Conservation (phyloP, 202 grass and related monocot species). For the Brachypodium distachyon region DNA sequence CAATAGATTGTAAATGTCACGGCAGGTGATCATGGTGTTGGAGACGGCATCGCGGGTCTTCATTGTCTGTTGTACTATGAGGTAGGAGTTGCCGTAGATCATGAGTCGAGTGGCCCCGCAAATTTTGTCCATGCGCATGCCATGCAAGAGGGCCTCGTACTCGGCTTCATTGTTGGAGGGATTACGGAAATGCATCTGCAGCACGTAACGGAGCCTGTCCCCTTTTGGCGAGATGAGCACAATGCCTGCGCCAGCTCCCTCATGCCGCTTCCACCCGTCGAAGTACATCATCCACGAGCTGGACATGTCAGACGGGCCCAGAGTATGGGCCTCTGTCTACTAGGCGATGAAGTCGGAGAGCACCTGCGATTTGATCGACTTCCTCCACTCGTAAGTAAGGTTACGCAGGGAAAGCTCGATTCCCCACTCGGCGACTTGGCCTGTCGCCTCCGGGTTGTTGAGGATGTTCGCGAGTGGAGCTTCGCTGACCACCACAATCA, state of each 20-base stretch:
- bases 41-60: background rate
- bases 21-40: background rate
- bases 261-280: too few relatives aligned
- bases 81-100: background rate
- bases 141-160: background rate
- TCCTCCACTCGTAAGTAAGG: background rate
- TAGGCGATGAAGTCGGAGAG: background rate
- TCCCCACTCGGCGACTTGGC: background rate
- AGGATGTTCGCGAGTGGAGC: background rate
- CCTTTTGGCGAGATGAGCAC: background rate
- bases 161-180: background rate
- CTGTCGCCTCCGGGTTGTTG: background rate
- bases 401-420: background rate
- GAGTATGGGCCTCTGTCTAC: background rate
- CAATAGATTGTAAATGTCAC: background rate
- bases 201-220: background rate
- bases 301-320: too few relatives aligned
- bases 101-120: background rate
- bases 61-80: background rate
- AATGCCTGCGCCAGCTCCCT: background rate
- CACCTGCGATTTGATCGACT: background rate
- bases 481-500: background rate
- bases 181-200: background rate
- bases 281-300: too few relatives aligned
- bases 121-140: background rate